A percentile compares a stretch with the other conserved stretches of the same genome.
Evolutionary conservation across 805 yeast genomes (phyloP).

Genomic region (Tetrapisispora taiwanensis): DNA sequence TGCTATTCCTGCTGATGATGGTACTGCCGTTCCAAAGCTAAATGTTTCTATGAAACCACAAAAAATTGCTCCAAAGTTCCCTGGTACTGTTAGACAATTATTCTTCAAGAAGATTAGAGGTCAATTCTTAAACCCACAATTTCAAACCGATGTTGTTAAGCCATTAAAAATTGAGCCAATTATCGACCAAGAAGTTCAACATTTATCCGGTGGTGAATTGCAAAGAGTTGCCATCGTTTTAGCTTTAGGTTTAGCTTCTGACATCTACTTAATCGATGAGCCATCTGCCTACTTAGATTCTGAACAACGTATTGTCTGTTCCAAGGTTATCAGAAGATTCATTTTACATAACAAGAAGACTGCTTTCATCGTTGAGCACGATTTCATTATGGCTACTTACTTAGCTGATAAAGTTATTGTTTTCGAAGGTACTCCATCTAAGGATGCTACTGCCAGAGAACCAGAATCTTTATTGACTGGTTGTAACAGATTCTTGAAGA

Average conservation of each 20-base stretch:
- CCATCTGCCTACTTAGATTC: conserved; percentile 98
- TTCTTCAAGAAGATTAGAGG: conserved; percentile 95
- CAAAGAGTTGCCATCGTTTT: conserved; percentile 98
- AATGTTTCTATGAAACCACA: conserved; percentile 98
- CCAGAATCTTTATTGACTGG: conserved; percentile 95
- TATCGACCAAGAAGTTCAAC: conserved; percentile 95
- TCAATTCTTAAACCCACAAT: conserved; percentile 89
- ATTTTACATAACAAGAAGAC: conserved; percentile 94
- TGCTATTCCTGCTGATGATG: conserved; percentile 77
- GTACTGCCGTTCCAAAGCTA: conserved; percentile 74
- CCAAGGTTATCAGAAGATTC: conserved; percentile 95
- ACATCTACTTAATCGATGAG: conserved; percentile 93
- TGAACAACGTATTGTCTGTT: conserved; percentile 98
- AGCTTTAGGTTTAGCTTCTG: conserved; percentile 90
- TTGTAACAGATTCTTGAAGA: conserved; percentile 93
- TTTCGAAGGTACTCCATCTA: conserved; percentile 90
- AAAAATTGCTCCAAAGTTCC: conserved; percentile 96
- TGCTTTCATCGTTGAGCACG: conserved; percentile 99
- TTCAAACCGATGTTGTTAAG: conserved; percentile 95
- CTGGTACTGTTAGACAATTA: conserved; percentile 96
- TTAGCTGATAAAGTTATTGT: conserved; percentile 98
- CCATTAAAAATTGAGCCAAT: conserved; percentile 90
- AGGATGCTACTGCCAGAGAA: conserved; percentile 69
- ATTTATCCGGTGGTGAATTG: conserved; percentile 97
- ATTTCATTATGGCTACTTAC: conserved; percentile 99